A percentile compares a stretch with the other conserved stretches of the same genome.
phyloP scores from a whole-genome alignment of 2,329 filamentous ascomycete species.

The Claviceps pazoutovae region DNA sequence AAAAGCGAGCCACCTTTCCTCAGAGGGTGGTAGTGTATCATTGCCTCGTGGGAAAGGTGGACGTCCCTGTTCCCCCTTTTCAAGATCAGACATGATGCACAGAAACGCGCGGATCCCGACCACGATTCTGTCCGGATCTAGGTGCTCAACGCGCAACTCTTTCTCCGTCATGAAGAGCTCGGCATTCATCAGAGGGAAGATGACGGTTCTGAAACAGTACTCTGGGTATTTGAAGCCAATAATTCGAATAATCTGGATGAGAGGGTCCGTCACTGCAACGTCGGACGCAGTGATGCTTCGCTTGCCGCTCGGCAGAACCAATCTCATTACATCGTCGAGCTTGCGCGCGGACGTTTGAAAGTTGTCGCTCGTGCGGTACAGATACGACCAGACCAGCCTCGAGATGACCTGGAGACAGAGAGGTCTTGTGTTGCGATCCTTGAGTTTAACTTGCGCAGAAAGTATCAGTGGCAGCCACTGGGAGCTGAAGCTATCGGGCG shows the following conservation, averaged over 20 bases:
- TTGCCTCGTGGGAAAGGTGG: slow-evolving; percentile 76
- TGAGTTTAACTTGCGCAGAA: slow-evolving; percentile 65
- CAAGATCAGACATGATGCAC: slow-evolving; percentile 82
- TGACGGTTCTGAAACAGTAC: slow-evolving; percentile 78
- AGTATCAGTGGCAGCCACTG: slow-evolving; percentile 80
- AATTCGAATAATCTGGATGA: slow-evolving; percentile 88
- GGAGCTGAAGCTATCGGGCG: slow-evolving; percentile 64
- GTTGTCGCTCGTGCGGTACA: slow-evolving; percentile 70
- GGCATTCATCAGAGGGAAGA: slow-evolving; percentile 91
- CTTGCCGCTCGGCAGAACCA: slow-evolving; percentile 70
- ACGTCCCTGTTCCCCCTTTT: slow-evolving; percentile 61
- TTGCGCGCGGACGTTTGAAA: slow-evolving; percentile 56
- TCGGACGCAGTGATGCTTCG: slow-evolving; percentile 74
- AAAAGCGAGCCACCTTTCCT: slow-evolving; percentile 34
- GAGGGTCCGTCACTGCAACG: slow-evolving; percentile 66
- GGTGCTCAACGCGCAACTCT: slow-evolving; percentile 75
- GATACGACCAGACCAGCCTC: slow-evolving; percentile 83
- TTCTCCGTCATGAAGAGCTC: slow-evolving; percentile 67
- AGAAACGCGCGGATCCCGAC: slow-evolving; percentile 91
- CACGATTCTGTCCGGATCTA: slow-evolving; percentile 95
- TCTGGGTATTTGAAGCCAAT: slow-evolving; percentile 91
- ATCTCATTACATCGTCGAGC: slow-evolving; percentile 75
- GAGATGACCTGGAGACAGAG: slow-evolving; percentile 82
- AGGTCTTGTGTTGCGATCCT: slow-evolving; percentile 66
- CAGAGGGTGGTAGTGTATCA: slow-evolving; percentile 20